A percentile compares a stretch with the other conserved stretches of the same genome.
Evolutionary conservation across 2,329 filamentous ascomycete genomes (phyloP).

Genomic region (Exophiala sideris): DNA sequence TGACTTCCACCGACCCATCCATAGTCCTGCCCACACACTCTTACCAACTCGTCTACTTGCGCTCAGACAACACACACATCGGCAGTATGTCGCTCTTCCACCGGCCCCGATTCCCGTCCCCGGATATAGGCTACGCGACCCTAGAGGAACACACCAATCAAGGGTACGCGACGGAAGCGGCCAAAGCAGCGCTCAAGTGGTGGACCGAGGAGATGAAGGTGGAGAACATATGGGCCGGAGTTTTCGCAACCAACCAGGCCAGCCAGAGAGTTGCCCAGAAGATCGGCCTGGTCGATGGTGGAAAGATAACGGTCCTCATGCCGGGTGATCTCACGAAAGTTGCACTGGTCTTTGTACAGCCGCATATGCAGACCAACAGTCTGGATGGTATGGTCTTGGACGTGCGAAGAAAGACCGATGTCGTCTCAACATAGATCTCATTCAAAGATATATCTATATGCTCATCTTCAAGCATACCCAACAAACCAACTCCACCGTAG

Average conservation of each 20-base stretch:
- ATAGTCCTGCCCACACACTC: conserved; percentile 2
- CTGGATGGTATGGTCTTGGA: conserved; percentile 9
- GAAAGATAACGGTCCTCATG: background rate
- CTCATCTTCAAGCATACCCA: no score
- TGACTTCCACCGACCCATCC: background rate
- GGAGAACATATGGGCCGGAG: conserved; percentile 4
- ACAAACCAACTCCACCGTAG: no score
- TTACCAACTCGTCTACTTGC: conserved; percentile 5
- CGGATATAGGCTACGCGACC: conserved; percentile 6
- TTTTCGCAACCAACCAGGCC: conserved; percentile 1
- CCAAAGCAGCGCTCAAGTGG: conserved; percentile 2
- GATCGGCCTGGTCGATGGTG: conserved; percentile 13
- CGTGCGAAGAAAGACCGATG: background rate
- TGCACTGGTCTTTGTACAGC: conserved; percentile 3
- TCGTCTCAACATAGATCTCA: no score
- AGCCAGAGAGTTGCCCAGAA: conserved; percentile 6
- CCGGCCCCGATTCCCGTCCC: conserved; percentile 2
- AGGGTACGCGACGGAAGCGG: conserved; percentile 16
- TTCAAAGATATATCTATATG: no score
- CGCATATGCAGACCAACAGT: background rate
- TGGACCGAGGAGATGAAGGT: conserved; percentile 8
- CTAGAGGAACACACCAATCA: background rate
- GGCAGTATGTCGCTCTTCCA: conserved; percentile 3
- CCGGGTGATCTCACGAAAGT: background rate
- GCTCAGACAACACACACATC: background rate